These are phyloP conservation scores for Tetrastigma voinierianum DNA, from an alignment of 164 flowering plant genomes.

Conservation along the genomic window DNA sequence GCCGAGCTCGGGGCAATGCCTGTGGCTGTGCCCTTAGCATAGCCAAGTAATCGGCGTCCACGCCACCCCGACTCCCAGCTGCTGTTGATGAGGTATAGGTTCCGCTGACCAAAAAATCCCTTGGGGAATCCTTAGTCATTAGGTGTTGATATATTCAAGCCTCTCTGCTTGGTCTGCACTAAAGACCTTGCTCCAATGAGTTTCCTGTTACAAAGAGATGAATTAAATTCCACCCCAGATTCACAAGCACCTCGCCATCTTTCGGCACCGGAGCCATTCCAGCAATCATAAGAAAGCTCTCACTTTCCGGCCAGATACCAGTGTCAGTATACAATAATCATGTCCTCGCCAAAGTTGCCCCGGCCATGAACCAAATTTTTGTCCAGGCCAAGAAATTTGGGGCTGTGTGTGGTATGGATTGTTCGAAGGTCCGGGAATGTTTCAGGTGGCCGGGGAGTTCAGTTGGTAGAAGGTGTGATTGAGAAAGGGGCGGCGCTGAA, in stretches of 20 bases:
- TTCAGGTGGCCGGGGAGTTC: conserved; percentile 23
- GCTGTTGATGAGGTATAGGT: no score
- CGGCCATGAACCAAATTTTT: conserved; percentile 27
- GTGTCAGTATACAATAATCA: conserved; percentile 39
- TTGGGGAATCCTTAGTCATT: no score
- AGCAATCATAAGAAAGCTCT: conserved; percentile 30
- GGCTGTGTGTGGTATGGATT: conserved; percentile 22
- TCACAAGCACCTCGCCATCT: conserved; percentile 46
- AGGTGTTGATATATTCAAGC: conserved; percentile 10
- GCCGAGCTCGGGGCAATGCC: no score
- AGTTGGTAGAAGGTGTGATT: conserved; percentile 19
- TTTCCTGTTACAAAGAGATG: conserved; percentile 41
- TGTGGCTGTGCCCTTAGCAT: no score
- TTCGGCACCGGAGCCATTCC: conserved; percentile 41
- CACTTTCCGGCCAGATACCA: conserved; percentile 47
- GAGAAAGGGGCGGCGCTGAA: conserved; percentile 27
- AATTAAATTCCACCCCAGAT: conserved; percentile 26
- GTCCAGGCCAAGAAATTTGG: conserved; percentile 30
- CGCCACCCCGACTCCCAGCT: no score
- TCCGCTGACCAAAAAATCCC: no score
- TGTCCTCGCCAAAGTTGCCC: conserved; percentile 31
- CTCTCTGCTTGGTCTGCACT: conserved; percentile 25
- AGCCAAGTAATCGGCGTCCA: no score
- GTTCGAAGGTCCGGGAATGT: conserved; percentile 24
- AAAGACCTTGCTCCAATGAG: conserved; percentile 41